phyloP scores from a whole-genome alignment of 345 rosid species.

The Atalantia buxifolia region DNA sequence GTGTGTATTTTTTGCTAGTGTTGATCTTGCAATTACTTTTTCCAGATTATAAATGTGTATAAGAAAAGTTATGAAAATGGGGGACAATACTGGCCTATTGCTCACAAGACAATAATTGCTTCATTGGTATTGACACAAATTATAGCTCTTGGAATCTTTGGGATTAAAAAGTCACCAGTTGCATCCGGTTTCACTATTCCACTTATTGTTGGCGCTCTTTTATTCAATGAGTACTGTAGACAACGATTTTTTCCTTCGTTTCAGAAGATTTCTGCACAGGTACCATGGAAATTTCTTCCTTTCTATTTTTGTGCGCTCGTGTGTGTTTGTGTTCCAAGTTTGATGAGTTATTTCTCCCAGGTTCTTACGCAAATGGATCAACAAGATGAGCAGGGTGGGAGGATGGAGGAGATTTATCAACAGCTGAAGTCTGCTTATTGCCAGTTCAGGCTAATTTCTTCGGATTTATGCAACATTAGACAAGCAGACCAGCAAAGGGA shows the following conservation, averaged over 20 bases:
- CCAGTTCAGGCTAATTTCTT: slow-evolving; percentile 45
- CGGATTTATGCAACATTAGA: slow-evolving; percentile 20
- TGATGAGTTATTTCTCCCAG: slow-evolving; percentile 36
- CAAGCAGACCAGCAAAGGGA: slow-evolving; percentile 8
- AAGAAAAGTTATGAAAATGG: slow-evolving; percentile 67
- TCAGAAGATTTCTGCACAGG: slow-evolving; percentile 65
- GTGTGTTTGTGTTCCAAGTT: neutral
- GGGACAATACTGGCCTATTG: slow-evolving; percentile 85
- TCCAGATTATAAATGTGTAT: slow-evolving; percentile 82
- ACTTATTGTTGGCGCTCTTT: slow-evolving; percentile 57
- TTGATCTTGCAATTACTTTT: slow-evolving; percentile 5
- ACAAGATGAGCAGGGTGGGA: slow-evolving; percentile 60
- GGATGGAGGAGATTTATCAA: slow-evolving; percentile 43
- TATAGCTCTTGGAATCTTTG: slow-evolving; percentile 84
- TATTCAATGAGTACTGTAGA: slow-evolving; percentile 81
- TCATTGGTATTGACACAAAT: slow-evolving; percentile 78
- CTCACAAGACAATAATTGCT: slow-evolving; percentile 82
- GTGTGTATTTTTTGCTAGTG: neutral
- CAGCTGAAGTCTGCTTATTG: slow-evolving; percentile 61
- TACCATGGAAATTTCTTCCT: slow-evolving; percentile 17
- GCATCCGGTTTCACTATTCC: slow-evolving; percentile 82
- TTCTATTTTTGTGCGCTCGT: neutral
- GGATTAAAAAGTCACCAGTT: slow-evolving; percentile 61
- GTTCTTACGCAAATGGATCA: slow-evolving; percentile 81
- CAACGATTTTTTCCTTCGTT: slow-evolving; percentile 69